Percentiles rank a stretch among this genome's conserved stretches.
Conservation (phyloP, 305 asterid genomes). For the Solanum hybrid region DNA sequence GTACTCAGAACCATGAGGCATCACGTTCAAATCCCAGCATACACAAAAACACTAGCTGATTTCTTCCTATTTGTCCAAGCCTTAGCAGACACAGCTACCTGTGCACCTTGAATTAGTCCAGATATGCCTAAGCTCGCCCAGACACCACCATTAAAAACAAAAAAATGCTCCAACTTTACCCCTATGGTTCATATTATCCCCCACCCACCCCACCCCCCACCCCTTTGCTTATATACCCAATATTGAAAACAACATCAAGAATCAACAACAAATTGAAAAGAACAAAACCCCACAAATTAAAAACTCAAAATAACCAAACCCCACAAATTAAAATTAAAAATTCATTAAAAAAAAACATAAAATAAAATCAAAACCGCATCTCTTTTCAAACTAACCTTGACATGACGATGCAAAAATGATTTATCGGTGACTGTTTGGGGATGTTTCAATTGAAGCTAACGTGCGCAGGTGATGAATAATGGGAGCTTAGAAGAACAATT, state of each 20-base stretch:
- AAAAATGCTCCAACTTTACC: background rate
- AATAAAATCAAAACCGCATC: background rate
- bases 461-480: background rate
- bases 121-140: background rate
- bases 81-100: background rate
- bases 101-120: background rate
- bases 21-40: background rate
- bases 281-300: background rate
- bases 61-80: background rate
- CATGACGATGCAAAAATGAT: background rate
- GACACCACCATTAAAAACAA: background rate
- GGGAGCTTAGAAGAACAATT: background rate
- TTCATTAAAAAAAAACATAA: background rate
- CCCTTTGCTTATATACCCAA: background rate
- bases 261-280: background rate
- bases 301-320: background rate
- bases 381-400: background rate
- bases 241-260: background rate
- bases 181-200: background rate
- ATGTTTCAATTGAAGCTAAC: background rate
- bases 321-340: background rate
- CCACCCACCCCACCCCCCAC: background rate
- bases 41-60: background rate
- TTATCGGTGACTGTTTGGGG: background rate
- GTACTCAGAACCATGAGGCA: background rate